Percentiles rank a stretch among this genome's conserved stretches.
phyloP scores from a whole-genome alignment of 495 filamentous ascomycete genomes.

The Trichoderma virens region DNA sequence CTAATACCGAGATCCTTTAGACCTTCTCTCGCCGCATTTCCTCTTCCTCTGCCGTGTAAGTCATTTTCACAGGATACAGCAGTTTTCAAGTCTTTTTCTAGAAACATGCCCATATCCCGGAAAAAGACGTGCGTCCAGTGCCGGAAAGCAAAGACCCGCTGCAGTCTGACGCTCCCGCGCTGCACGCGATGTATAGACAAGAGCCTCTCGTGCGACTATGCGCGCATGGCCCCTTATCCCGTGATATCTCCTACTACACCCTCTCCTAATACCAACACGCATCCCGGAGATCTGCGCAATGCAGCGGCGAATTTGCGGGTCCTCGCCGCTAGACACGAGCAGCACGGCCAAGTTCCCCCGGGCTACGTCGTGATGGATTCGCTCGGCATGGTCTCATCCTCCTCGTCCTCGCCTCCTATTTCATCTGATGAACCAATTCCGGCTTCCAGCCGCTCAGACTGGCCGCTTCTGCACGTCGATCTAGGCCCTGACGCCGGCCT shows the following conservation, averaged over 20 bases:
- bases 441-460: background rate
- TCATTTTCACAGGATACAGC: background rate
- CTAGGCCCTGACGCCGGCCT: background rate
- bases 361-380: background rate
- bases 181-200: background rate
- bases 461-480: background rate
- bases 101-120: slow-evolving; percentile 8
- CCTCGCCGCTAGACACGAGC: background rate
- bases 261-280: background rate
- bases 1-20: background rate
- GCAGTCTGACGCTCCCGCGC: slow-evolving; percentile 4
- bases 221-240: background rate
- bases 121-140: slow-evolving; percentile 8
- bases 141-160: slow-evolving; percentile 7
- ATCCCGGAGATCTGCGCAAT: background rate
- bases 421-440: background rate
- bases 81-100: background rate
- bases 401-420: background rate
- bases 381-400: background rate
- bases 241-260: background rate
- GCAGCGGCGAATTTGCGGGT: background rate
- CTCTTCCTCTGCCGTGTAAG: background rate
- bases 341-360: background rate
- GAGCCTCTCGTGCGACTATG: background rate
- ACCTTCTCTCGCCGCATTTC: background rate